Evolutionary conservation across 192 early-diverging fungal species (phyloP), one percentile per base, ranked within the genome.

Genomic region (Pilaira anomala): DNA sequence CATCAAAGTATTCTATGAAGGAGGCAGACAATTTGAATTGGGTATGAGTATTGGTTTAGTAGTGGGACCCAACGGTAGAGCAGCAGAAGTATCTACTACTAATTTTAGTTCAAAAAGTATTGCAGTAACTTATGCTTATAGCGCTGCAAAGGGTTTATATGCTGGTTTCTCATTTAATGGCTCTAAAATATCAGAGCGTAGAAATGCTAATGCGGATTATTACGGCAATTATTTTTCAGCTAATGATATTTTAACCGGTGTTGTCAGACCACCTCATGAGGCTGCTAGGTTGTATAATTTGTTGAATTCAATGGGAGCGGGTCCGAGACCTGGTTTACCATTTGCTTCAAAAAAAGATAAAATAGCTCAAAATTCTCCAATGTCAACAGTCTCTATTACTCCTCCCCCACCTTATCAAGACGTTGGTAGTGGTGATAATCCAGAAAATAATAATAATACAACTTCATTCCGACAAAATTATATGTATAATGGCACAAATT

Each of bases 271-370:
- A 26, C 91, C 93, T 3, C 83, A 85, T 5, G 71, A 82, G 42
- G 93, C 93, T 2, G 87, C 89, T 29, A 69, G 76, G 26, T 75
- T 94, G 11, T 93, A 93, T 67, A 59, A 87, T 7, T 84, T 85
- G 5, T 75, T 94, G 16, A 75, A 87, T 49, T 12, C 42, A 2
- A 21, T 68, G 3, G 58, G 66, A 33, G 66, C 66, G 6, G 65
- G 58, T 28, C 18, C 58, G 5, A 16, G 40, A 52, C 66, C 66
- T 30, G 59, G 59, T 16, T 2, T 45, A 30, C 41, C 49, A 3
- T 58, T 66, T 62, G 62, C 60, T 4, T 48, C 71, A 11, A 65
- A 59, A 21, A 46, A 48, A 14, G 5, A 33, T 9, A n/a, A 33
- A n/a, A 22, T 14, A 25, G 18, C 24, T 21, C 42, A n/a, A n/a